A percentile compares a stretch with the other conserved stretches of the same genome.
phyloP scores from a whole-genome alignment of 805 yeast species.

The Yarrowia sp. region DNA sequence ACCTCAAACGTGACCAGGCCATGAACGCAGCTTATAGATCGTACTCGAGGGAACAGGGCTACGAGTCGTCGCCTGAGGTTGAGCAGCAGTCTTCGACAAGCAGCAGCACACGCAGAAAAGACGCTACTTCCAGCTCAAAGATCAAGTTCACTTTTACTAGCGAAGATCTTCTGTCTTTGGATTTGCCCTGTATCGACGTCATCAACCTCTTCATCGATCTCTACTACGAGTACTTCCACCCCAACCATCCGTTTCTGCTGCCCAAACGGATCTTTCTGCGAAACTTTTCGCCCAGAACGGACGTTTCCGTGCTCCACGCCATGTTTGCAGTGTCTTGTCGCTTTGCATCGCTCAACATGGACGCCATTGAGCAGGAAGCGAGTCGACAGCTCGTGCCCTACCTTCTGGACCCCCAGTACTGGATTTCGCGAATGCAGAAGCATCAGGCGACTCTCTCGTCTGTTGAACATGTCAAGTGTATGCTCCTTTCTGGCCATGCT shows the following conservation, averaged over 20 bases:
- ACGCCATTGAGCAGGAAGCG: constrained; percentile 36
- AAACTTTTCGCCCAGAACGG: constrained; percentile 36
- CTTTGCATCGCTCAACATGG: constrained; percentile 38
- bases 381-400: constrained; percentile 36
- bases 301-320: constrained; percentile 38
- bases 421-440: constrained; percentile 39
- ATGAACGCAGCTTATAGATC: constrained; percentile 31
- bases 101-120: constrained; percentile 14
- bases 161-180: constrained; percentile 30
- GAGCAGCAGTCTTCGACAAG: constrained; percentile 31
- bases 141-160: constrained; percentile 34
- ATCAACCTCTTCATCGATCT: constrained; percentile 37
- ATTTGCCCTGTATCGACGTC: constrained; percentile 38
- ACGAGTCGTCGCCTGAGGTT: constrained; percentile 30
- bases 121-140: background rate
- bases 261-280: constrained; percentile 34
- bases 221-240: constrained; percentile 40
- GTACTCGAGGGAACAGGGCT: constrained; percentile 28
- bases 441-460: constrained; percentile 30
- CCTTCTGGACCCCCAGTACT: constrained; percentile 37
- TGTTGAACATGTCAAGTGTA: constrained; percentile 35
- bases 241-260: constrained; percentile 40
- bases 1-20: constrained; percentile 36
- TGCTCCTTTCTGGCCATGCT: constrained; percentile 36
- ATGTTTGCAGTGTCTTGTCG: constrained; percentile 40